These are phyloP conservation scores for Medicago arabica DNA, from an alignment of 306 rosid genomes.

Conservation along the genomic window DNA sequence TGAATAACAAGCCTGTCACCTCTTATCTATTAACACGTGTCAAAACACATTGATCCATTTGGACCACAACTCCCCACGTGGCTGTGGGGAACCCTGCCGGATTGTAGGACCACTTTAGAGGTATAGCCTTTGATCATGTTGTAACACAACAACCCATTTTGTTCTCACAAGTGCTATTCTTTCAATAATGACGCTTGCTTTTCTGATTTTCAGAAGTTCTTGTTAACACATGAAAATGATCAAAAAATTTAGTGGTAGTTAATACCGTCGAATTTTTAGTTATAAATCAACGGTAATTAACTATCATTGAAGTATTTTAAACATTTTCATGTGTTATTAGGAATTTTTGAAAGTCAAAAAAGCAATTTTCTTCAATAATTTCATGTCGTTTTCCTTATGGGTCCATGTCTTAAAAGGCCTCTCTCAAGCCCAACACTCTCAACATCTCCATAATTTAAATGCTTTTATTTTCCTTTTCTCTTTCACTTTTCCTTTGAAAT, in stretches of 20 bases:
- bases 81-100: conserved; percentile 69
- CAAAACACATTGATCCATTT: conserved; percentile 41
- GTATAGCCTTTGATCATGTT: conserved; percentile 38
- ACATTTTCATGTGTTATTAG: too few species aligned
- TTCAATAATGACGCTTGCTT: too few species aligned
- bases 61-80: conserved; percentile 83
- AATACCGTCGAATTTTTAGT: too few species aligned
- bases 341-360: too few species aligned
- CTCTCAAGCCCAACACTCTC: conserved; percentile 50
- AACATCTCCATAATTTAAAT: conserved; percentile 58
- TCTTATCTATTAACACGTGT: conserved; percentile 51
- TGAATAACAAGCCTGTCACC: conserved; percentile 62
- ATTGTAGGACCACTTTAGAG: conserved; percentile 70
- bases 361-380: conserved; percentile 57
- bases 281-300: too few species aligned
- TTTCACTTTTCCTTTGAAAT: conserved; percentile 18
- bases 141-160: conserved; percentile 46
- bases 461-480: conserved; percentile 38
- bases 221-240: too few species aligned
- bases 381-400: conserved; percentile 69
- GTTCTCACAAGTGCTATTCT: conserved; percentile 50
- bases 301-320: too few species aligned
- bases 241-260: too few species aligned
- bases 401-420: conserved; percentile 54
- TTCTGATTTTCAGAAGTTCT: too few species aligned